Evolutionary conservation across 179 eudicot genomes (phyloP), one percentile per base, ranked within the genome.

Genomic region (Corrigiola litoralis): DNA sequence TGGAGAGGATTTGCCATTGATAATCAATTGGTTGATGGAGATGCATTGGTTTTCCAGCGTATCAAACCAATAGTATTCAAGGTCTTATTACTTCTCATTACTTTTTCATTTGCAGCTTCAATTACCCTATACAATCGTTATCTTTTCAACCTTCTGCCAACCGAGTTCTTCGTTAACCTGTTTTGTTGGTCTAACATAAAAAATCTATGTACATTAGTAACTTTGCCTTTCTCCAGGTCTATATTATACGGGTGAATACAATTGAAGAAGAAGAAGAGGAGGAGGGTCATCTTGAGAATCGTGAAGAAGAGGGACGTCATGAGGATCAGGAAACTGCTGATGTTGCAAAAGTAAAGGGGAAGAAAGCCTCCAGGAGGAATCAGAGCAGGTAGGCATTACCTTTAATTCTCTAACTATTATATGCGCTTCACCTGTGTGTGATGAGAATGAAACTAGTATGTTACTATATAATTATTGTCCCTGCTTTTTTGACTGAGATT

Each of bases 1-100:
- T 79, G 82, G 82, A 61, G 72, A 72, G 77, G 77, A 14, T 79
- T 75, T 40, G 51, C 74, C 51, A 27, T 68, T 18, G 77, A 58
- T 14, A 66, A 79, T 32, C 55, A 75, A 20, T 64, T 72, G 72
- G 57, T 61, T 33, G 82, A 75, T 34, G 80, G 80, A 36, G 75
- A 75, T 50, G 63, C 68, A 53, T 58, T 79, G 23, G 47, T 74
- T 62, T 79, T 75, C 59, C 82, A 78, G 60, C 61, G 61, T 27
- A 47, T 70, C 72, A 32, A 44, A 29, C 63, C 69, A 37, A 66
- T 45, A 0, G 54, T 59, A 31, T 62, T 65, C 37, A 65, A 66
- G 66, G 62, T 53, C 63, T 56, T 29, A 10, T n/a, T n/a, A 17
- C 49, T 54, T 31, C 41, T 10, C 33, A 16, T 40, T n/a, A n/a